Conservation (phyloP, 257 asterid species). For the Solanum neorickii region DNA sequence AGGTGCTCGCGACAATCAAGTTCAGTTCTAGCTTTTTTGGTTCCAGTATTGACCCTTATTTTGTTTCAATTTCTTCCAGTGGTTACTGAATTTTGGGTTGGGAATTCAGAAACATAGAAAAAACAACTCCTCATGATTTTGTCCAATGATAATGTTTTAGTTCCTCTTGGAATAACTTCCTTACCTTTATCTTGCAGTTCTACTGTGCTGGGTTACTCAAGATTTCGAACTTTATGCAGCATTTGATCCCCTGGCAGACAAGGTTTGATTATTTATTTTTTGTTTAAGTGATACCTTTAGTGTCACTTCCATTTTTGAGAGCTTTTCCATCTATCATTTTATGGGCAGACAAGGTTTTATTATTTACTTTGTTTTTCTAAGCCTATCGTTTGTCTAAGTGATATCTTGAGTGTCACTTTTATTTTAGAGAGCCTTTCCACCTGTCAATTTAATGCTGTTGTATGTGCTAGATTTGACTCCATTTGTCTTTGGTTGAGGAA, state of each 20-base stretch:
- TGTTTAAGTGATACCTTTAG: background rate
- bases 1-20: background rate
- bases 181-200: constrained; percentile 34
- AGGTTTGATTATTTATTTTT: constrained; percentile 38
- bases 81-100: background rate
- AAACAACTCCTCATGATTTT: background rate
- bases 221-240: constrained; percentile 97
- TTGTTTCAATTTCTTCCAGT: background rate
- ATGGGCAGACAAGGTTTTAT: constrained; percentile 62
- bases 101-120: background rate
- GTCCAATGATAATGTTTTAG: background rate
- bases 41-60: background rate
- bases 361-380: background rate
- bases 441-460: background rate
- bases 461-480: background rate
- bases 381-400: background rate
- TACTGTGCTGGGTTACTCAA: constrained; percentile 95
- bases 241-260: constrained; percentile 99
- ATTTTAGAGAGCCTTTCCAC: background rate
- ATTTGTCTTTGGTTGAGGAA: background rate
- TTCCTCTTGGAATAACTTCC: background rate
- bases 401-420: background rate
- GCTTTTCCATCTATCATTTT: background rate
- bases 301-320: background rate
- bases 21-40: background rate